These are phyloP conservation scores for Lipomyces yarrowii DNA, from an alignment of 1,139 yeast genomes.

Conservation along the genomic window DNA sequence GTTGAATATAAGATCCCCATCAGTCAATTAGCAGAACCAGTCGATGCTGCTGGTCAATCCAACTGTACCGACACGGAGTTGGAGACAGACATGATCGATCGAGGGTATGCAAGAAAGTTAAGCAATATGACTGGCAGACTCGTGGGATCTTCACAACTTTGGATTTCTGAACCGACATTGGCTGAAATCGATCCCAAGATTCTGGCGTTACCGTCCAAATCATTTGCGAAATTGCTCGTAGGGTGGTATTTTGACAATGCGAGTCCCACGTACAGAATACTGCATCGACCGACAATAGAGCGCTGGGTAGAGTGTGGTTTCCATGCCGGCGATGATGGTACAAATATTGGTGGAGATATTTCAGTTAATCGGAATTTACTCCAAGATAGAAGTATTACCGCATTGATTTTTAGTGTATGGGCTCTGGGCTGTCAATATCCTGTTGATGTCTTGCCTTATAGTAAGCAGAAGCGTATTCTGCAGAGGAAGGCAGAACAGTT, in stretches of 20 bases:
- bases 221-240: slow-evolving; percentile 15
- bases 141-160: slow-evolving; percentile 2
- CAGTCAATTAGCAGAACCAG: too few relatives aligned
- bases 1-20: too few relatives aligned
- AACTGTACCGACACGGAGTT: too few relatives aligned
- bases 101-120: not conserved
- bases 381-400: slow-evolving; percentile 14
- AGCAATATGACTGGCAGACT: too few relatives aligned
- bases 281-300: slow-evolving; percentile 25
- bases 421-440: slow-evolving; percentile 27
- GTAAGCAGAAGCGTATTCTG: not conserved
- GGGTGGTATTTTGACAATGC: slow-evolving; percentile 29
- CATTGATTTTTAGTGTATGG: slow-evolving; percentile 24
- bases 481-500: slow-evolving; percentile 11
- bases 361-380: not conserved
- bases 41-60: too few relatives aligned
- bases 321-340: slow-evolving; percentile 9
- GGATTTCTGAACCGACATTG: slow-evolving; percentile 8
- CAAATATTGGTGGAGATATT: not conserved
- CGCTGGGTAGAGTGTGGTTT: slow-evolving; percentile 28
- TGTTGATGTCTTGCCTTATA: slow-evolving; percentile 1
- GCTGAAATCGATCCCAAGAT: slow-evolving; percentile 20
- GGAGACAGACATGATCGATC: too few relatives aligned
- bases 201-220: slow-evolving; percentile 23
- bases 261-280: slow-evolving; percentile 23